Evolutionary conservation across 352 stramenopile species (phyloP).

Genomic region (Globisporangium heterothallicum): DNA sequence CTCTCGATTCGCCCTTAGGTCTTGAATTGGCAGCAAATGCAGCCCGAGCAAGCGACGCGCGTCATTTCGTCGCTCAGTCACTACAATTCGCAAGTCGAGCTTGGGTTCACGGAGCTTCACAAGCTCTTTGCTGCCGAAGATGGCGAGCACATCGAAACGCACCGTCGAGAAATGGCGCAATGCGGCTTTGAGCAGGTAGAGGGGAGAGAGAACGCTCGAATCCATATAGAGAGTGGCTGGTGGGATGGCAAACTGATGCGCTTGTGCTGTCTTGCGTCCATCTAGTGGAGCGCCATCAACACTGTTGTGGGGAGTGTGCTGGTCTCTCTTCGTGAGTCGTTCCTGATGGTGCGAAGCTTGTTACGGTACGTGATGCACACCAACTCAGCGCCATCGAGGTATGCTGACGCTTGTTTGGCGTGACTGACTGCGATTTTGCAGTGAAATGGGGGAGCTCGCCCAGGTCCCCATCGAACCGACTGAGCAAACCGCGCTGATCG

Average conservation of each 20-base stretch:
- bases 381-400: too few species aligned
- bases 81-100: conserved; percentile 32
- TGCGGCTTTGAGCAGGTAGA: conserved; percentile 22
- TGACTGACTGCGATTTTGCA: conserved; percentile 13
- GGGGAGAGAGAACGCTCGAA: too few species aligned
- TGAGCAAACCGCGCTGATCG: conserved; percentile 88
- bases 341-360: conserved; percentile 65
- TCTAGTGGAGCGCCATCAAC: conserved; percentile 43
- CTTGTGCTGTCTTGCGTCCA: background rate
- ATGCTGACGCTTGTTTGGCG: too few species aligned
- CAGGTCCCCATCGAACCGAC: conserved; percentile 91
- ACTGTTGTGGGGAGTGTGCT: conserved; percentile 35
- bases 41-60: conserved; percentile 22
- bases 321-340: conserved; percentile 56
- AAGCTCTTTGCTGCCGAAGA: conserved; percentile 5
- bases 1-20: conserved; percentile 22
- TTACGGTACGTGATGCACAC: conserved; percentile 52
- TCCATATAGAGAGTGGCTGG: background rate
- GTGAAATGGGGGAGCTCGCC: conserved; percentile 86
- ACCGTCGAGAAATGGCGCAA: conserved; percentile 4
- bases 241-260: background rate
- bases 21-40: conserved; percentile 27
- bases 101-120: conserved; percentile 12
- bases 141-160: background rate
- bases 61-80: conserved; percentile 31